Conservation (phyloP, 495 filamentous ascomycete species). For the Lasiosphaeria ovina region DNA sequence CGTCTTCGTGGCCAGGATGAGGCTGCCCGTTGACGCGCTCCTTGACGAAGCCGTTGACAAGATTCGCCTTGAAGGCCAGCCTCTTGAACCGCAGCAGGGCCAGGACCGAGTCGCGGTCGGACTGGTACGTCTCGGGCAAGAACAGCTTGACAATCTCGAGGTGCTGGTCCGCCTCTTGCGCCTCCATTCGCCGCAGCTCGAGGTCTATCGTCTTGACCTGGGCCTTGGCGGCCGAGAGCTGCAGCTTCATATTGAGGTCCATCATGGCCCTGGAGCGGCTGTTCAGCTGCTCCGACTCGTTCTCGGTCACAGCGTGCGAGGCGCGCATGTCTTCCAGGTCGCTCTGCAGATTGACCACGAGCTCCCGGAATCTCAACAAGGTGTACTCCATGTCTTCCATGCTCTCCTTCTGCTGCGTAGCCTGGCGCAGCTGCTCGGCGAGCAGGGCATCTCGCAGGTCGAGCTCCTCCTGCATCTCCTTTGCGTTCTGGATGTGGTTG, state of each 20-base stretch:
- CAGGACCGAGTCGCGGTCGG: constrained; percentile 76
- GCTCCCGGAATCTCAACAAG: constrained; percentile 77
- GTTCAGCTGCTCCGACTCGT: constrained; percentile 82
- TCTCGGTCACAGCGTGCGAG: constrained; percentile 86
- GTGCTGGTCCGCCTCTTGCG: constrained; percentile 85
- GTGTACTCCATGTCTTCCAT: constrained; percentile 90
- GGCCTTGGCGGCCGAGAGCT: constrained; percentile 81
- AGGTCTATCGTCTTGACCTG: constrained; percentile 92
- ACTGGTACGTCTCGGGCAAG: constrained; percentile 80
- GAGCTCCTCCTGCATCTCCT: constrained; percentile 90
- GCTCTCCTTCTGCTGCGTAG: constrained; percentile 64
- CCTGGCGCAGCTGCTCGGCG: constrained; percentile 67
- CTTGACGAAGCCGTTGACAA: constrained; percentile 76
- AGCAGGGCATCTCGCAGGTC: constrained; percentile 78
- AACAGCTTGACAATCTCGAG: constrained; percentile 83
- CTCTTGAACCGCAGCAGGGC: constrained; percentile 84
- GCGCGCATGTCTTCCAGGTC: constrained; percentile 90
- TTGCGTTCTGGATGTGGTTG: constrained; percentile 88
- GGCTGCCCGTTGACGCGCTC: constrained; percentile 62
- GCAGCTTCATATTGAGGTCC: constrained; percentile 92
- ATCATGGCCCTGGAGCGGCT: constrained; percentile 87
- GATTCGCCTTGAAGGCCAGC: constrained; percentile 80
- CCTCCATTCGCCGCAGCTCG: constrained; percentile 82
- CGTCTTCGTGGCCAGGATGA: constrained; percentile 61
- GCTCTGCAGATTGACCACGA: constrained; percentile 80